phyloP scores from a whole-genome alignment of 1,284 basidiomycete species.

The Leccinum fuscescens region DNA sequence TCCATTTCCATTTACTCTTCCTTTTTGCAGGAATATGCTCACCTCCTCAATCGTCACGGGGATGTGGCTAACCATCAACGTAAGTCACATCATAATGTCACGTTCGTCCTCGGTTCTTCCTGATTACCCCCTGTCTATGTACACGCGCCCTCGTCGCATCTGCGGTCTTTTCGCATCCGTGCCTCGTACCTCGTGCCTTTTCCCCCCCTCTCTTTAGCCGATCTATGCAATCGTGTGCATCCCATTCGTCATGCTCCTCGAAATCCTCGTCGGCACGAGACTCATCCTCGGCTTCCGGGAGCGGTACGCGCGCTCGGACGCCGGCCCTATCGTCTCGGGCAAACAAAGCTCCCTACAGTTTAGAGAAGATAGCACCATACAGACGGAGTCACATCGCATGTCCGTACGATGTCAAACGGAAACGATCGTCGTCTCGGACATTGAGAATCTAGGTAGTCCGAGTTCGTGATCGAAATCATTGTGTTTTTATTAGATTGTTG shows the following conservation, averaged over 20 bases:
- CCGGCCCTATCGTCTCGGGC: conserved; percentile 6
- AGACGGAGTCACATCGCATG: conserved; percentile 3
- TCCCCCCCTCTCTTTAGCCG: conserved; percentile 8
- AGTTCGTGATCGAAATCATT: not conserved
- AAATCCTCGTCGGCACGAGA: conserved; percentile 32
- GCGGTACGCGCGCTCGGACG: conserved; percentile 24
- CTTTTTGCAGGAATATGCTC: conserved; percentile 23
- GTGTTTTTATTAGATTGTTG: conserved; percentile 10
- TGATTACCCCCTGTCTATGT: not conserved
- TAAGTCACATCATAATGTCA: not conserved
- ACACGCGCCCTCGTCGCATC: not conserved
- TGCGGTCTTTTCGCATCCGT: not conserved
- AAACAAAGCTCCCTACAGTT: conserved; percentile 21
- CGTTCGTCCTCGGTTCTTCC: not conserved
- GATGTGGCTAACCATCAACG: conserved; percentile 26
- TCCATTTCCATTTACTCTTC: not conserved
- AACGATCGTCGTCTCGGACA: conserved; percentile 19
- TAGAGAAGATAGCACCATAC: not conserved
- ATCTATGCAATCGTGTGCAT: conserved; percentile 32
- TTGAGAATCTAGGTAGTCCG: not conserved
- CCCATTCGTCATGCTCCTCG: conserved; percentile 35
- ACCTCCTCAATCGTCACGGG: conserved; percentile 27
- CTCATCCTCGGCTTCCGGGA: conserved; percentile 35
- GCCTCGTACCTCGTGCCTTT: not conserved
- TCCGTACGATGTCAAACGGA: conserved; percentile 19